phyloP scores from a whole-genome alignment of 176 grass and related monocot genomes.

The Oryza officinalis region DNA sequence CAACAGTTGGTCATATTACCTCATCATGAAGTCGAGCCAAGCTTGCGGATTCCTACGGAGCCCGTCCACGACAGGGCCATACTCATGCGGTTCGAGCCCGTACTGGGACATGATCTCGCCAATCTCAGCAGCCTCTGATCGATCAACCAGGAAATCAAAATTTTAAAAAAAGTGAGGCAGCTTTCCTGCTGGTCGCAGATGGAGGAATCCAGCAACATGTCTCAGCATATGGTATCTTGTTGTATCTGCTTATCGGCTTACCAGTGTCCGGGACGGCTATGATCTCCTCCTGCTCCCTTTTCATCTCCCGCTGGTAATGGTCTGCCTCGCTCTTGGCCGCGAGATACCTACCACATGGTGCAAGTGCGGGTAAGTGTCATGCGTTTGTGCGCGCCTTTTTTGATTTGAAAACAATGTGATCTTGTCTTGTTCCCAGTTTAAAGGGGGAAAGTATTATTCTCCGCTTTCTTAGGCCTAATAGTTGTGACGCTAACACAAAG shows the following conservation, averaged over 20 bases:
- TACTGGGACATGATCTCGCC: constrained; percentile 77
- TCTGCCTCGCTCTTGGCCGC: constrained; percentile 88
- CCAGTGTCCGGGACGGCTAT: constrained; percentile 76
- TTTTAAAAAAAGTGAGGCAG: neutral
- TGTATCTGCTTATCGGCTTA: constrained; percentile 23
- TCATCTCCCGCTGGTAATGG: constrained; percentile 75
- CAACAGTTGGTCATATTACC: constrained; percentile 49
- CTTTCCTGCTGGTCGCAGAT: neutral
- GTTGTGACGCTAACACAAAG: constrained; percentile 29
- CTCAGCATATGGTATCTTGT: constrained; percentile 8
- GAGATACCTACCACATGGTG: constrained; percentile 63
- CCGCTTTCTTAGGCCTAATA: constrained; percentile 19
- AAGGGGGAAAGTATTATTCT: constrained; percentile 31
- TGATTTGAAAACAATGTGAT: constrained; percentile 19
- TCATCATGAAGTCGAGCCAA: constrained; percentile 99
- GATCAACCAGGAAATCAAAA: constrained; percentile 17
- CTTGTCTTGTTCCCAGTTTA: constrained; percentile 25
- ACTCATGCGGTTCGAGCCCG: constrained; percentile 69
- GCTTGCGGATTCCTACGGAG: constrained; percentile 75
- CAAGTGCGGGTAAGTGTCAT: constrained; percentile 8
- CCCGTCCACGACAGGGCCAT: constrained; percentile 64
- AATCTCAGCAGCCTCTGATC: constrained; percentile 82
- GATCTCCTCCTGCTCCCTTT: constrained; percentile 79
- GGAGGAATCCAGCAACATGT: neutral
- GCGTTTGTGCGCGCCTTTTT: constrained; percentile 8